Percentiles rank a stretch among this genome's conserved stretches.
Conservation (phyloP, 306 rosid species). For the Psophocarpus tetragonolobus region DNA sequence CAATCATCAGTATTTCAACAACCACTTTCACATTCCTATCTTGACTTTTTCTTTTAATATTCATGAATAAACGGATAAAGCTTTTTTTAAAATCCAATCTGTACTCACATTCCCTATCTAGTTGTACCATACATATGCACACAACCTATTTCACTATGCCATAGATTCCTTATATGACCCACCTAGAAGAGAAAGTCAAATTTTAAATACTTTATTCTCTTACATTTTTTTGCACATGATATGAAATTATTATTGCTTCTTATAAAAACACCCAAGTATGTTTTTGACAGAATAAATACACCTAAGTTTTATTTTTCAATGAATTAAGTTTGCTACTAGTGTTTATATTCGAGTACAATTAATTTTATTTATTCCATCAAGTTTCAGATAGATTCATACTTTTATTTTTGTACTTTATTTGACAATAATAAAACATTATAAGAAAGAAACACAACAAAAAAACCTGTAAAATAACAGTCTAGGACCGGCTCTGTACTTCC, state of each 20-base stretch:
- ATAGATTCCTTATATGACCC: conserved; percentile 42
- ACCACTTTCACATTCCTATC: conserved; percentile 27
- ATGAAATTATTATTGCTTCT: background rate
- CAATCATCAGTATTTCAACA: conserved; percentile 37
- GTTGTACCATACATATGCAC: conserved; percentile 35
- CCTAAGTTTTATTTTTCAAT: too few relatives aligned
- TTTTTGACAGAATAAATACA: too few relatives aligned
- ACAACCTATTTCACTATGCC: conserved; percentile 18
- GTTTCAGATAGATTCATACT: background rate
- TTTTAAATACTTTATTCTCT: conserved; percentile 5
- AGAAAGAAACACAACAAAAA: background rate
- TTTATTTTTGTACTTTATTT: background rate
- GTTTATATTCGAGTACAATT: background rate
- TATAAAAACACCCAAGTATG: background rate
- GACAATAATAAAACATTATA: background rate
- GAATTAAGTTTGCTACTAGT: too few relatives aligned
- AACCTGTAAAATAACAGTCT: background rate
- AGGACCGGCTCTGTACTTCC: background rate
- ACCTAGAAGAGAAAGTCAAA: conserved; percentile 26
- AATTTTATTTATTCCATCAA: background rate
- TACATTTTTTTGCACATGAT: background rate
- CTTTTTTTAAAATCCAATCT: conserved; percentile 22
- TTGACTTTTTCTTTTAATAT: conserved; percentile 32
- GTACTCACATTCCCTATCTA: conserved; percentile 39
- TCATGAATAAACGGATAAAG: conserved; percentile 29